These are phyloP conservation scores for Musa acuminata DNA, from an alignment of 176 grass and related monocot species.

Conservation along the genomic window DNA sequence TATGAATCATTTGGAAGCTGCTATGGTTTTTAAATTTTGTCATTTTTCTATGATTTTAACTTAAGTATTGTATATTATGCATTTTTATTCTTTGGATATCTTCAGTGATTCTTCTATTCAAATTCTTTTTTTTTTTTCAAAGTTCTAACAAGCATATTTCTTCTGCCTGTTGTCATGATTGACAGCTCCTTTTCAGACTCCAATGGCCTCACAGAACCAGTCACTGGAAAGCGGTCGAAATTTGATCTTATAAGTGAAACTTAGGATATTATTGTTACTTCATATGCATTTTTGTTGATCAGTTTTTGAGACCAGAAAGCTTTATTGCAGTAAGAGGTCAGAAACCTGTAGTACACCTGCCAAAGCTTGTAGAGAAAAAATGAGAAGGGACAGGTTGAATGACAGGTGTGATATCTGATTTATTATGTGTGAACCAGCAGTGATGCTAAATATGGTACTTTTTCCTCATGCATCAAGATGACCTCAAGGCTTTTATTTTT, in stretches of 20 bases:
- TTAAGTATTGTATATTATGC: background rate
- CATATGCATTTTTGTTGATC: background rate
- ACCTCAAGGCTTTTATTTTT: conserved; percentile 5
- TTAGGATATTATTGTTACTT: background rate
- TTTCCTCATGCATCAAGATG: background rate
- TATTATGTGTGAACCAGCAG: background rate
- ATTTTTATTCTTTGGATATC: background rate
- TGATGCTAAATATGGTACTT: background rate
- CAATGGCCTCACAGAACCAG: conserved; percentile 42
- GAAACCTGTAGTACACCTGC: conserved; percentile 50
- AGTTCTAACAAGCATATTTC: background rate
- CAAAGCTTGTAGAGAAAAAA: conserved; percentile 94
- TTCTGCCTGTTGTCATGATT: conserved; percentile 37
- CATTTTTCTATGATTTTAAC: background rate
- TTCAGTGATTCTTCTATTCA: background rate
- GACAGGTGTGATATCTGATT: conserved; percentile 42
- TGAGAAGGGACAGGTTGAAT: conserved; percentile 86
- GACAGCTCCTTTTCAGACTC: conserved; percentile 36
- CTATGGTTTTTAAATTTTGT: background rate
- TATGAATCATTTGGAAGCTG: background rate
- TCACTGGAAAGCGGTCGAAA: conserved; percentile 70
- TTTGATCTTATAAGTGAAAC: conserved; percentile 5
- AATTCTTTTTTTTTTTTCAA: background rate
- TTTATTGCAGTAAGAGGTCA: conserved; percentile 52
- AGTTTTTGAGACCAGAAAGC: conserved; percentile 17